Evolutionary conservation across 2,329 filamentous ascomycete genomes (phyloP).

Genomic region (Claviceps quebecensis): DNA sequence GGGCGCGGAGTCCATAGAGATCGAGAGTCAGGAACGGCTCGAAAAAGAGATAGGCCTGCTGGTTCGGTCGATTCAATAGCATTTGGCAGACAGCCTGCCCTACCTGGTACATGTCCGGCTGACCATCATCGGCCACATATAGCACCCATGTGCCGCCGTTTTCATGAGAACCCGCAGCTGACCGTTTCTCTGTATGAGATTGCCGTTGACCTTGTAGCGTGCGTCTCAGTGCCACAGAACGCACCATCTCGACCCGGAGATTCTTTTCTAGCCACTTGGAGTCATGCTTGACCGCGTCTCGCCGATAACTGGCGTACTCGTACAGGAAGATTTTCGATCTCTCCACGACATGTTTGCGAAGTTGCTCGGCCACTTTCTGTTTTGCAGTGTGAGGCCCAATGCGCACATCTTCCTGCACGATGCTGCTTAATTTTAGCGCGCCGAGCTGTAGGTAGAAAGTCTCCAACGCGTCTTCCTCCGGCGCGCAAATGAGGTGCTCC

Average conservation of each 20-base stretch:
- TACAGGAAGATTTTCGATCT: slow-evolving; percentile 82
- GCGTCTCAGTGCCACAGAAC: slow-evolving; percentile 61
- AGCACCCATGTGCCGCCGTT: slow-evolving; percentile 47
- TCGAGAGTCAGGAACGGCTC: slow-evolving; percentile 83
- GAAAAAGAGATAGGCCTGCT: slow-evolving; percentile 79
- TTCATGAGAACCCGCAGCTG: slow-evolving; percentile 49
- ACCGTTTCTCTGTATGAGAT: slow-evolving; percentile 60
- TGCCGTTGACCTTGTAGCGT: slow-evolving; percentile 59
- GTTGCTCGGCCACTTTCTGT: slow-evolving; percentile 51
- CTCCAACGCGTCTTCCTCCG: slow-evolving; percentile 78
- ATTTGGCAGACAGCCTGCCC: slow-evolving; percentile 74
- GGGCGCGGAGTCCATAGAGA: slow-evolving; percentile 64
- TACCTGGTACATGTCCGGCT: slow-evolving; percentile 80
- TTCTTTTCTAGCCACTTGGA: slow-evolving; percentile 83
- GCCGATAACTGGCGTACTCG: slow-evolving; percentile 53
- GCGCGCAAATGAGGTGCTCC: slow-evolving; percentile 67
- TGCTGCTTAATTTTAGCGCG: slow-evolving; percentile 57
- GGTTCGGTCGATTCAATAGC: slow-evolving; percentile 67
- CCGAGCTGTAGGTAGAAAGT: slow-evolving; percentile 74
- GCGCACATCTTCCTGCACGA: slow-evolving; percentile 65
- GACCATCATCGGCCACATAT: slow-evolving; percentile 56
- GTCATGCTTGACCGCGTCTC: slow-evolving; percentile 73
- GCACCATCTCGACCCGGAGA: slow-evolving; percentile 62
- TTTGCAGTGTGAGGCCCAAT: slow-evolving; percentile 54
- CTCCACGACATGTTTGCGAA: slow-evolving; percentile 75